These are phyloP conservation scores for Myxozyma nipponensis DNA, from an alignment of 805 yeast species.

Conservation along the genomic window DNA sequence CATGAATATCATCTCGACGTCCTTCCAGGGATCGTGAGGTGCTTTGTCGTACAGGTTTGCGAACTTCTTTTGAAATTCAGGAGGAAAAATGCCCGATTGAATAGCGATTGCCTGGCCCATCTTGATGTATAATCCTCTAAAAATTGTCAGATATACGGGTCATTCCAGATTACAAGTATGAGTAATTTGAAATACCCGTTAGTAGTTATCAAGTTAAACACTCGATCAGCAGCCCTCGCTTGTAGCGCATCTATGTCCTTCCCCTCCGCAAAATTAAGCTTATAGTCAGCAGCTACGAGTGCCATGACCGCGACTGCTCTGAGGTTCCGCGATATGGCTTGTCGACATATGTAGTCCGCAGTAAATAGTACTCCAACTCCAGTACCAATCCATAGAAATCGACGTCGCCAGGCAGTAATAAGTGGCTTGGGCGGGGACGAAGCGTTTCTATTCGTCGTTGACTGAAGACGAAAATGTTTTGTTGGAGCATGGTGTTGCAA, in stretches of 20 bases:
- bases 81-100: conserved; percentile 66
- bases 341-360: conserved; percentile 45
- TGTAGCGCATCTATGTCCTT: conserved; percentile 54
- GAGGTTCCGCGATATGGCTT: conserved; percentile 50
- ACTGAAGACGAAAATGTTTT: too few relatives aligned
- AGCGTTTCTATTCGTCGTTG: background rate
- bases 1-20: conserved; percentile 32
- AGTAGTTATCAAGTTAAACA: conserved; percentile 43
- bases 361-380: conserved; percentile 31
- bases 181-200: conserved; percentile 36
- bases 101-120: conserved; percentile 77
- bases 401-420: background rate
- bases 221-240: conserved; percentile 51
- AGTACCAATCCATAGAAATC: conserved; percentile 1
- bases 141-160: background rate
- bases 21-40: conserved; percentile 51
- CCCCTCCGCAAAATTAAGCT: conserved; percentile 47
- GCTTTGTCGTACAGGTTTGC: conserved; percentile 63
- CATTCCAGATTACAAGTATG: background rate
- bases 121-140: conserved; percentile 61
- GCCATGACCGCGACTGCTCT: conserved; percentile 49
- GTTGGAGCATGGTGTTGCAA: too few relatives aligned
- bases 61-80: conserved; percentile 57
- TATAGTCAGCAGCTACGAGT: conserved; percentile 59
- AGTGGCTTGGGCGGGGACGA: background rate